A percentile compares a stretch with the other conserved stretches of the same genome.
Conservation (phyloP, 495 filamentous ascomycete species). For the Penicillium malachiteum region DNA sequence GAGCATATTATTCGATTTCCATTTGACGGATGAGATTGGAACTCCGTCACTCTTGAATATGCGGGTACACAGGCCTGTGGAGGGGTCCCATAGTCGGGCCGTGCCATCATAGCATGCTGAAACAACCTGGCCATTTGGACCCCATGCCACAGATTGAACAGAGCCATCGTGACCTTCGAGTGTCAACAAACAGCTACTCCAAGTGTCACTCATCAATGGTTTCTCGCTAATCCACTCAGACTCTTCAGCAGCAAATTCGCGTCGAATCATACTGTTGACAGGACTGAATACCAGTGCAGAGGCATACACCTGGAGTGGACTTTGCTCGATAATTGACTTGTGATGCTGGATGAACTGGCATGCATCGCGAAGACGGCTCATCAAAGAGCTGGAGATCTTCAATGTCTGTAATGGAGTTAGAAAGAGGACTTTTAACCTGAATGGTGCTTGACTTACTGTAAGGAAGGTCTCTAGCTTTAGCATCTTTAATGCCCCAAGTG, state of each 20-base stretch:
- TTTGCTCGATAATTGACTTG: slow-evolving; percentile 21
- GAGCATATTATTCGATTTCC: not conserved
- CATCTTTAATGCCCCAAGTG: no score
- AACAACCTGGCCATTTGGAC: not conserved
- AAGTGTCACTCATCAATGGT: slow-evolving; percentile 14
- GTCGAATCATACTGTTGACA: slow-evolving; percentile 12
- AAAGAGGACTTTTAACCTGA: no score
- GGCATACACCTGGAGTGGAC: slow-evolving; percentile 33
- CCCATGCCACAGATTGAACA: not conserved
- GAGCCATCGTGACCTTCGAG: slow-evolving; percentile 24
- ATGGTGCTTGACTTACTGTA: no score
- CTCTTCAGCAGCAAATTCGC: slow-evolving; percentile 14
- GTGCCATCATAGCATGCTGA: not conserved
- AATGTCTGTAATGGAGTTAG: not conserved
- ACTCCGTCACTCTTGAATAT: not conserved
- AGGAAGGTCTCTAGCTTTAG: no score
- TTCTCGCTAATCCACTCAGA: slow-evolving; percentile 16
- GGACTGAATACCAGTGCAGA: slow-evolving; percentile 38
- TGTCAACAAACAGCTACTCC: slow-evolving; percentile 23
- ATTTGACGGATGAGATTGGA: not conserved
- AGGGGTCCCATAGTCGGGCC: not conserved
- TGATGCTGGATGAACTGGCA: slow-evolving; percentile 28
- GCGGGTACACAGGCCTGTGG: not conserved
- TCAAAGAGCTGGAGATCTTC: not conserved
- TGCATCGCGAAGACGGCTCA: not conserved